Conservation (phyloP, 305 asterid species). For the Ilex paraguariensis region DNA sequence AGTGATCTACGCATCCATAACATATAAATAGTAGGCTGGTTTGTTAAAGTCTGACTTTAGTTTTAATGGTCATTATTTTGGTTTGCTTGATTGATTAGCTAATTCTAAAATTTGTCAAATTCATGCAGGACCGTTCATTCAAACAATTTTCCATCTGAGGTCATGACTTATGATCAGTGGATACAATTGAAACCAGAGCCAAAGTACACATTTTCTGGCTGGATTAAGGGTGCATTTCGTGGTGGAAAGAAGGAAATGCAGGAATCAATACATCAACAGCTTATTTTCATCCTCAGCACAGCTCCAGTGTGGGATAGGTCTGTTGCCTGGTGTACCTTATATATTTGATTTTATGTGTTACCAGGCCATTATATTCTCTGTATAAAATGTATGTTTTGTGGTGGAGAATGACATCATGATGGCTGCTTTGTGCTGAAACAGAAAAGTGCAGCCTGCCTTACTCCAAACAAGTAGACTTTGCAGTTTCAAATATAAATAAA, state of each 20-base stretch:
- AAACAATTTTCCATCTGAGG: slow-evolving; percentile 57
- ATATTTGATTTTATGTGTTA: neutral
- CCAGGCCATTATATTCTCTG: no score
- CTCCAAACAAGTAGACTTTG: no score
- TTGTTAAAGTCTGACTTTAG: neutral
- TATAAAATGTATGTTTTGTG: no score
- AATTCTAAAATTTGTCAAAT: slow-evolving; percentile 17
- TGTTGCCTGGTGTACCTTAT: slow-evolving; percentile 8
- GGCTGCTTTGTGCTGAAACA: no score
- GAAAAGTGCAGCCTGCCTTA: no score
- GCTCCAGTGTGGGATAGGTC: slow-evolving; percentile 88
- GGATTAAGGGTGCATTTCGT: slow-evolving; percentile 68
- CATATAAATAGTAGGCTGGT: neutral
- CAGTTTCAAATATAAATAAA: no score
- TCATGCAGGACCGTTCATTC: slow-evolving; percentile 45
- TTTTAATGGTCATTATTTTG: neutral
- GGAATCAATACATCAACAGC: slow-evolving; percentile 51
- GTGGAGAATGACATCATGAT: no score
- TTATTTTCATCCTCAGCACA: slow-evolving; percentile 59
- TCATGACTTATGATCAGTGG: slow-evolving; percentile 65
- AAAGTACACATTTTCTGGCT: slow-evolving; percentile 42
- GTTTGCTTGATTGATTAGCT: slow-evolving; percentile 1
- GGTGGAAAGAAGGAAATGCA: slow-evolving; percentile 64
- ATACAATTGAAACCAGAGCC: slow-evolving; percentile 44
- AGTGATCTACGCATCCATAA: no score